These are phyloP conservation scores for Geranium incanum DNA, from an alignment of 441 rosid species.

Conservation along the genomic window DNA sequence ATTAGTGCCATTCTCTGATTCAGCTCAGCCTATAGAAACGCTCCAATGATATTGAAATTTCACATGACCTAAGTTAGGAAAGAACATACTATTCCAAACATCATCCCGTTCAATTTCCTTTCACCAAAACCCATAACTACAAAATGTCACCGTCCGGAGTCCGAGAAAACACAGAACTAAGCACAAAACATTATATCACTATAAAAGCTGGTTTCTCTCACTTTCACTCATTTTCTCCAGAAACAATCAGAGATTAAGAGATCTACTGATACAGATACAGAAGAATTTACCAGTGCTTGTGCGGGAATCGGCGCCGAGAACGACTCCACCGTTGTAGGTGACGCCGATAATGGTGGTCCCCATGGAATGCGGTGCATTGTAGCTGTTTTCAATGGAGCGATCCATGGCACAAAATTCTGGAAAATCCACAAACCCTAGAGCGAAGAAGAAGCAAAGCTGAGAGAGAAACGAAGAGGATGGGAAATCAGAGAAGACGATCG, in stretches of 20 bases:
- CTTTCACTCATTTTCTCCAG: no score
- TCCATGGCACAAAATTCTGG: not conserved
- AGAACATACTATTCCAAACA: not conserved
- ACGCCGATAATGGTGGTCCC: conserved; percentile 13
- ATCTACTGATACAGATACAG: not conserved
- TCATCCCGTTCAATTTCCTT: not conserved
- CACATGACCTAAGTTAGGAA: not conserved
- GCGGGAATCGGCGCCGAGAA: conserved; percentile 38
- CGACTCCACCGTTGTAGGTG: conserved; percentile 13
- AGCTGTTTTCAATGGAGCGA: not conserved
- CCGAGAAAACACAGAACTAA: not conserved
- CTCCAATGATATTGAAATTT: no score
- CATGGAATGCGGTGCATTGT: conserved; percentile 9
- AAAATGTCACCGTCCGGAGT: not conserved
- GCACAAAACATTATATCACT: not conserved
- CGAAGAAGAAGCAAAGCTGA: not conserved
- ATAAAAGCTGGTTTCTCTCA: not conserved
- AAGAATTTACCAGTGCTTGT: conserved; percentile 76
- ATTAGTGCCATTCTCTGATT: no score
- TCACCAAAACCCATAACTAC: not conserved
- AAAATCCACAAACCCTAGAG: not conserved
- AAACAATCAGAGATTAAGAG: no score
- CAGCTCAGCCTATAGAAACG: no score
- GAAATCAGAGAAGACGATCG: no score
- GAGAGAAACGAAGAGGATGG: not conserved